These are phyloP conservation scores for Chrysochromulina parva DNA, from an alignment of 78 protist genomes.

Conservation along the genomic window DNA sequence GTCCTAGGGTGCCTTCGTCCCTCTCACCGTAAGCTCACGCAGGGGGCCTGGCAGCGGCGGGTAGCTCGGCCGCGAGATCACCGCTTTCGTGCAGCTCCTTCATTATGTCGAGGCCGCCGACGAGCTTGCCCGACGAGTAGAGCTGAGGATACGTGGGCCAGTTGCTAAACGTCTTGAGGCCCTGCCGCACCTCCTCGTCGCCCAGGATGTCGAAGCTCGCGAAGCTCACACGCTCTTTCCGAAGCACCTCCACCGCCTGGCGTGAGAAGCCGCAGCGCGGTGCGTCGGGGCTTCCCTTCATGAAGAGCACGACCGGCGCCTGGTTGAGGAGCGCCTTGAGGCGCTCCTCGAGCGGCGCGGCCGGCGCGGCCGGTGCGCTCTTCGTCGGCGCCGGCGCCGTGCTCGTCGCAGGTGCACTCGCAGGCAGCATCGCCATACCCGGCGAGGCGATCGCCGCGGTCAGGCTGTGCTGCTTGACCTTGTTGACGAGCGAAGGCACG, in stretches of 20 bases:
- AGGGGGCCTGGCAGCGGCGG: background rate
- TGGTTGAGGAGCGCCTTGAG: constrained; percentile 44
- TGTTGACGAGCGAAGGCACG: constrained; percentile 38
- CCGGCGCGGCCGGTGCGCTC: background rate
- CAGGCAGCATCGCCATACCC: too few relatives aligned
- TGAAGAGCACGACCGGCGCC: constrained; percentile 76
- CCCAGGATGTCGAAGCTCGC: constrained; percentile 73
- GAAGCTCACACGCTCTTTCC: constrained; percentile 47
- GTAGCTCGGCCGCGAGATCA: constrained; percentile 34
- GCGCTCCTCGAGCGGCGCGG: constrained; percentile 18
- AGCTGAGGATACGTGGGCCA: constrained; percentile 92
- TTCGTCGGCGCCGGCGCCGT: background rate
- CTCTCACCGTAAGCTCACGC: too few relatives aligned
- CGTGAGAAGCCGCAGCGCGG: constrained; percentile 88
- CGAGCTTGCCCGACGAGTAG: constrained; percentile 79
- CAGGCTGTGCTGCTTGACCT: background rate
- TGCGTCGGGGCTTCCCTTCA: constrained; percentile 80
- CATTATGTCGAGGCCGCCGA: constrained; percentile 87
- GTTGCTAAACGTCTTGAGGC: constrained; percentile 61
- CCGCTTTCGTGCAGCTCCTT: constrained; percentile 65
- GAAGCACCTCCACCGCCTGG: constrained; percentile 62
- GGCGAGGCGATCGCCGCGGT: background rate
- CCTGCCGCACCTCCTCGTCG: constrained; percentile 79
- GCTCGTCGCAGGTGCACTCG: too few relatives aligned
- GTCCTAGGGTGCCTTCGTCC: too few relatives aligned